These are phyloP conservation scores for Aspergillus costaricaensis DNA, from an alignment of 2,329 filamentous ascomycete genomes.

Conservation along the genomic window DNA sequence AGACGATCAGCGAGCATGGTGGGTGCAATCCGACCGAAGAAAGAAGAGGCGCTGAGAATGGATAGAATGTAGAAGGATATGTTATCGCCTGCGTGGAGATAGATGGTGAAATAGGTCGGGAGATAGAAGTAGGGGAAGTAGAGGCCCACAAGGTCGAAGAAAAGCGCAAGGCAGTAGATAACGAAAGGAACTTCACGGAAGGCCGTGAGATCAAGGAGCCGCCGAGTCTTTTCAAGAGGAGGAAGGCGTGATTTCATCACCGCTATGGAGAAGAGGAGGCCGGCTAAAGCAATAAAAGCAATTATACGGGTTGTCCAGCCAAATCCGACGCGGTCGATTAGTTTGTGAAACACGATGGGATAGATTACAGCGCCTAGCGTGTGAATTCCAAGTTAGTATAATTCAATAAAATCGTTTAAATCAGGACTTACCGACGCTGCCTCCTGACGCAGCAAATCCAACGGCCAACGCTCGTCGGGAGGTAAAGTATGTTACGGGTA, in stretches of 20 bases:
- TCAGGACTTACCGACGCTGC: neutral
- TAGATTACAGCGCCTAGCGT: neutral
- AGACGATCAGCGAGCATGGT: conserved; percentile 53
- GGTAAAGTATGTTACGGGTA: conserved; percentile 6
- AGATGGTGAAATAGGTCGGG: conserved; percentile 53
- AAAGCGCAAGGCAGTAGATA: conserved; percentile 41
- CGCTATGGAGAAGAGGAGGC: neutral
- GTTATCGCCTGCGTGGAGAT: conserved; percentile 46
- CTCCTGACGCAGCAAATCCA: neutral
- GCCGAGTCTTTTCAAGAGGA: conserved; percentile 30
- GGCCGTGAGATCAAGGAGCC: conserved; percentile 38
- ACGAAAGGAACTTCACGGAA: conserved; percentile 42
- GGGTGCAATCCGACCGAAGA: conserved; percentile 55
- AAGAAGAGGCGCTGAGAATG: conserved; percentile 58
- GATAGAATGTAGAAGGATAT: conserved; percentile 62
- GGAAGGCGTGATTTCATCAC: conserved; percentile 18
- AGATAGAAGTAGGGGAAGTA: conserved; percentile 56
- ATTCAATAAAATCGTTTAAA: no score
- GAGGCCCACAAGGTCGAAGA: conserved; percentile 45
- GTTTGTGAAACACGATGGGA: neutral
- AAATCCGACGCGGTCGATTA: neutral
- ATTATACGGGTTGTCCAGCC: neutral
- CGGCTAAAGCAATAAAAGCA: neutral
- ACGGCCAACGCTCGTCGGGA: neutral
- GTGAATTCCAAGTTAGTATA: neutral